A percentile compares a stretch with the other conserved stretches of the same genome.
Conservation (phyloP, 2,329 filamentous ascomycete species). For the Talaromyces sp. region DNA sequence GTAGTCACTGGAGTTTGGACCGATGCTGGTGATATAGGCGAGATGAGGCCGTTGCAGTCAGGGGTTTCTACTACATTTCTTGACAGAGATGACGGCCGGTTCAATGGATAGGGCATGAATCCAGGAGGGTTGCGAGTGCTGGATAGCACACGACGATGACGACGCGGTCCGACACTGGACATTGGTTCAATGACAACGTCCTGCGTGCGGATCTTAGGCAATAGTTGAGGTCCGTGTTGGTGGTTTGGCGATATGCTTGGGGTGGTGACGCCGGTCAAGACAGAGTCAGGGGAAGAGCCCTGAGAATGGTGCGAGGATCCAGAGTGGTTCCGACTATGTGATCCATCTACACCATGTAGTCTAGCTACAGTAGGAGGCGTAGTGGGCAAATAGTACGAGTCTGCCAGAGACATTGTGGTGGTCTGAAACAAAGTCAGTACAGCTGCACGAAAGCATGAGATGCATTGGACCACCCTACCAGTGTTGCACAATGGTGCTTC, state of each 20-base stretch:
- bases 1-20: slow-evolving; percentile 21
- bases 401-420: slow-evolving; percentile 32
- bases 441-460: background rate
- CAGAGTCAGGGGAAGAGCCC: slow-evolving; percentile 64
- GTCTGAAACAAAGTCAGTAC: background rate
- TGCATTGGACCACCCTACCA: background rate
- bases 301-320: slow-evolving; percentile 61
- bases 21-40: slow-evolving; percentile 38
- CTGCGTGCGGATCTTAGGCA: slow-evolving; percentile 81
- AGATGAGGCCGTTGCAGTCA: slow-evolving; percentile 35
- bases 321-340: slow-evolving; percentile 59
- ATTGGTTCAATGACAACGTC: slow-evolving; percentile 67
- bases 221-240: slow-evolving; percentile 66
- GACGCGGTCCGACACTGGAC: slow-evolving; percentile 47
- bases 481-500: background rate
- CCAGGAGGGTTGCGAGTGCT: slow-evolving; percentile 48
- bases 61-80: slow-evolving; percentile 42
- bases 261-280: slow-evolving; percentile 62
- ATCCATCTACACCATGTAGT: slow-evolving; percentile 25
- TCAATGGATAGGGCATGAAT: slow-evolving; percentile 46
- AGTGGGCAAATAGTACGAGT: slow-evolving; percentile 38
- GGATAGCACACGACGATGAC: slow-evolving; percentile 48
- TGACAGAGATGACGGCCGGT: slow-evolving; percentile 35
- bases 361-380: slow-evolving; percentile 37
- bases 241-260: slow-evolving; percentile 64